Base-by-base conservation (phyloP, 2,329 filamentous ascomycete genomes). In the Amesomyces nigricolor region DNA sequence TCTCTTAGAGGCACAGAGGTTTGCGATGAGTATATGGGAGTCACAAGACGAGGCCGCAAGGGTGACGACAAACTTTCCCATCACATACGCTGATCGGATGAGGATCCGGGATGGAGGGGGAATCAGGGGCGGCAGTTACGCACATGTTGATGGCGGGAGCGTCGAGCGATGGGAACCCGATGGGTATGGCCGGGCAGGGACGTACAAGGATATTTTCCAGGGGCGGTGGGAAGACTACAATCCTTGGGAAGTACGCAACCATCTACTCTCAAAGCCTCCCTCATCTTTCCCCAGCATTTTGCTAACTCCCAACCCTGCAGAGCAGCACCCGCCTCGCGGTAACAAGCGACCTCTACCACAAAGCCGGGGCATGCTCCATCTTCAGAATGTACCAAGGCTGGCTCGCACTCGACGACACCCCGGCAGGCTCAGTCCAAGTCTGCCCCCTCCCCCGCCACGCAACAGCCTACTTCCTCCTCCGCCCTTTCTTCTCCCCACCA, bases 341-440 rank as follows among this genome's bases (percentile, higher is more conserved):
- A 8, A 76, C 78, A 2, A 82, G 82, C 62, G 87, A 91, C 66
- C 68, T 91, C 19, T 89, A 91, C 67, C 79, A 87, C 54, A 85
- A 86, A 7, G 81, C 86, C 0, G 87, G 87, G 2, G 82, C 83
- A 8, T 91, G 87, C 68, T 83, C 76, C 48, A 86, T 88, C 70
- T 87, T 91, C 67, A 79, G 88, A 48, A 88, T 90, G 78, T 88
- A 87, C 65, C 88, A 92, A 67, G 89, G 87, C 50, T 89, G 87
- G 86, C 70, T 92, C 13, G 76, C 78, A 29, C 80, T 92, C 70
- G 84, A 80, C 17, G 72, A 77, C 26, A 85, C 84, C 1, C 37
- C 51, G n/a, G 39, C 58, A 5, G 53, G 32, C 32, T 35, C 32
- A 9, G 0, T 94, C 13, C 77, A 86, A 16, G 85, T 91, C 1